Percentiles rank a stretch among this genome's conserved stretches.
Evolutionary conservation across 768 basidiomycete genomes (phyloP).

Genomic region (Tephrocybe sp.): DNA sequence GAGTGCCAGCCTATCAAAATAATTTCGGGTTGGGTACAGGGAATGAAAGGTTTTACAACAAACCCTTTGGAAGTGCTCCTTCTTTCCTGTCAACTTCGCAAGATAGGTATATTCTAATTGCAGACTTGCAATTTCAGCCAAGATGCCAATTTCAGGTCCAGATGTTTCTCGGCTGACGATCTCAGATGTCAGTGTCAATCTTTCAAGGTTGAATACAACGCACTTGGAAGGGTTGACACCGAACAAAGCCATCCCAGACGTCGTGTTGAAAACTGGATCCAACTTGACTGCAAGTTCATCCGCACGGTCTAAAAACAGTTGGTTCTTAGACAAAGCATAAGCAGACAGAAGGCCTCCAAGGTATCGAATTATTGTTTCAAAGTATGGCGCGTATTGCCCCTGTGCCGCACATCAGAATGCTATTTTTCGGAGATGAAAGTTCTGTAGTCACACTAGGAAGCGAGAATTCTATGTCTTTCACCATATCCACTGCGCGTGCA

Average conservation of each 20-base stretch:
- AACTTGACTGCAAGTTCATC: slow-evolving; percentile 76
- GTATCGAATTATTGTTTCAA: slow-evolving; percentile 88
- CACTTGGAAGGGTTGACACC: slow-evolving; percentile 65
- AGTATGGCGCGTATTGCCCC: slow-evolving; percentile 50
- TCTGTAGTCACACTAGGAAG: slow-evolving; percentile 36
- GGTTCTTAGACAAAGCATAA: slow-evolving; percentile 69
- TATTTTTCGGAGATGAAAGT: not conserved
- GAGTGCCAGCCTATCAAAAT: slow-evolving; percentile 38
- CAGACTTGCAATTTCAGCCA: slow-evolving; percentile 82
- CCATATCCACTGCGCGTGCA: slow-evolving; percentile 52
- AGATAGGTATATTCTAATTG: slow-evolving; percentile 87
- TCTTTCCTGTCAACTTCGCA: slow-evolving; percentile 72
- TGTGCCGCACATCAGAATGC: slow-evolving; percentile 8
- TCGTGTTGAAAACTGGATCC: slow-evolving; percentile 68
- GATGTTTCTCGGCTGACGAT: slow-evolving; percentile 26
- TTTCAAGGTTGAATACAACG: slow-evolving; percentile 15
- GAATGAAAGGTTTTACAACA: slow-evolving; percentile 16
- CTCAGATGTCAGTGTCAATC: not conserved
- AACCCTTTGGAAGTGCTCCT: slow-evolving; percentile 56
- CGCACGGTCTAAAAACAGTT: slow-evolving; percentile 62
- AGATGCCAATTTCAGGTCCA: slow-evolving; percentile 36
- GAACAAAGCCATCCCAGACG: slow-evolving; percentile 68
- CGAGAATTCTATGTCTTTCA: slow-evolving; percentile 49
- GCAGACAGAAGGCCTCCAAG: slow-evolving; percentile 86
- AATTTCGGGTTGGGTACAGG: not conserved